Conservation (phyloP, 1,284 basidiomycete genomes). For the Trichosporon sp. region DNA sequence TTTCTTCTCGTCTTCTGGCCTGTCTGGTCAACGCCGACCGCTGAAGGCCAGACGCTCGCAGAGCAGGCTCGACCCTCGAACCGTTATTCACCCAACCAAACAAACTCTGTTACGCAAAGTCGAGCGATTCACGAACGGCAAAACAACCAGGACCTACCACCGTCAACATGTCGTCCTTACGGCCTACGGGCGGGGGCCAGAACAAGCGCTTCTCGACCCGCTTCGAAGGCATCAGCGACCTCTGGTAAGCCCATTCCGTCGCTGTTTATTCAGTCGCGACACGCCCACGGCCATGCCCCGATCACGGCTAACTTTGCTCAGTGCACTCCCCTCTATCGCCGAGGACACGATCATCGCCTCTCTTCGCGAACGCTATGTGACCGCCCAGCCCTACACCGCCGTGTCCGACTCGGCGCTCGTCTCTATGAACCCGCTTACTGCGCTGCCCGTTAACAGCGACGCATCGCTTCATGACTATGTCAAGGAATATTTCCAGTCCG, state of each 20-base stretch:
- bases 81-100: slow-evolving; percentile 1
- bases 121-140: slow-evolving; percentile 1
- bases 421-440: slow-evolving; percentile 84
- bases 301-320: slow-evolving; percentile 12
- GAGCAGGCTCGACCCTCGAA: background rate
- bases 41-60: background rate
- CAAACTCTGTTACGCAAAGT: slow-evolving; percentile 2
- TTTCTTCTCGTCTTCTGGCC: background rate
- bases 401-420: slow-evolving; percentile 68
- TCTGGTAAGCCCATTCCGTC: slow-evolving; percentile 29
- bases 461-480: slow-evolving; percentile 76
- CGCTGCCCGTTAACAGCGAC: slow-evolving; percentile 73
- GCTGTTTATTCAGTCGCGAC: background rate
- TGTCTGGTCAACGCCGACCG: background rate
- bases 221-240: slow-evolving; percentile 38
- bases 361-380: slow-evolving; percentile 78
- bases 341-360: slow-evolving; percentile 56
- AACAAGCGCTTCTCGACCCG: slow-evolving; percentile 25
- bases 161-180: slow-evolving; percentile 15
- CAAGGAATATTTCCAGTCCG: slow-evolving; percentile 60
- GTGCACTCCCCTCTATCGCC: slow-evolving; percentile 40
- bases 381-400: slow-evolving; percentile 73
- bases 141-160: background rate
- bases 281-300: background rate
- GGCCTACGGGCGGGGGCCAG: background rate